Evolutionary conservation across 306 rosid species (phyloP).

Genomic region (Erythrophleum fordii): DNA sequence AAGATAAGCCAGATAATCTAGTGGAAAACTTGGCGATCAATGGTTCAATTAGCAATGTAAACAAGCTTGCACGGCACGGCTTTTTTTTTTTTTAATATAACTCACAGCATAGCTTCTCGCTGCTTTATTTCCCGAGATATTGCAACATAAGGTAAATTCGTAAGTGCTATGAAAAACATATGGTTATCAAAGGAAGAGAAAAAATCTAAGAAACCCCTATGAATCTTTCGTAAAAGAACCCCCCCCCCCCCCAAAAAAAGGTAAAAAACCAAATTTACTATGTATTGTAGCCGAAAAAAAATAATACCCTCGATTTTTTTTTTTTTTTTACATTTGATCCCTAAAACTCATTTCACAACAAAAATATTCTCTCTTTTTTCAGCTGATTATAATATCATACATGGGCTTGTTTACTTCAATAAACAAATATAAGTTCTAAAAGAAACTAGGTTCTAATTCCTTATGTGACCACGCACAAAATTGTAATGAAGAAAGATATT

Average conservation of each 20-base stretch:
- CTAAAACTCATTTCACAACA: slow-evolving; percentile 14
- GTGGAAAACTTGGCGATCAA: too few relatives aligned
- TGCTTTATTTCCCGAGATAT: not conserved
- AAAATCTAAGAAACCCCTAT: not conserved
- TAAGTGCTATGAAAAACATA: slow-evolving; percentile 5
- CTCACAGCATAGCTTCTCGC: too few relatives aligned
- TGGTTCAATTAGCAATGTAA: too few relatives aligned
- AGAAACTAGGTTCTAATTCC: slow-evolving; percentile 32
- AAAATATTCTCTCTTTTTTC: not conserved
- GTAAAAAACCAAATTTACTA: slow-evolving; percentile 10
- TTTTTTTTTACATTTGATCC: not conserved
- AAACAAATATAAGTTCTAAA: slow-evolving; percentile 21
- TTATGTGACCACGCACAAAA: not conserved
- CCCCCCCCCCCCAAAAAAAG: not conserved
- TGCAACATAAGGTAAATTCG: not conserved
- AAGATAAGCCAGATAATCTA: not conserved
- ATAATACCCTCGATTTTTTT: not conserved
- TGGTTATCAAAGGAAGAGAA: not conserved
- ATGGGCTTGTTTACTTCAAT: slow-evolving; percentile 32
- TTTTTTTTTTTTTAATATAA: too few relatives aligned
- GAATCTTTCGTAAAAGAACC: not conserved
- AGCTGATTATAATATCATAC: not conserved
- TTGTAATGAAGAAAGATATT: not conserved
- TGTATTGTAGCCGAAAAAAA: not conserved
- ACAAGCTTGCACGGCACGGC: too few relatives aligned